Percentiles rank a stretch among this genome's conserved stretches.
These are phyloP conservation scores for Lactarius quietus DNA, from an alignment of 768 basidiomycete genomes.

Conservation along the genomic window DNA sequence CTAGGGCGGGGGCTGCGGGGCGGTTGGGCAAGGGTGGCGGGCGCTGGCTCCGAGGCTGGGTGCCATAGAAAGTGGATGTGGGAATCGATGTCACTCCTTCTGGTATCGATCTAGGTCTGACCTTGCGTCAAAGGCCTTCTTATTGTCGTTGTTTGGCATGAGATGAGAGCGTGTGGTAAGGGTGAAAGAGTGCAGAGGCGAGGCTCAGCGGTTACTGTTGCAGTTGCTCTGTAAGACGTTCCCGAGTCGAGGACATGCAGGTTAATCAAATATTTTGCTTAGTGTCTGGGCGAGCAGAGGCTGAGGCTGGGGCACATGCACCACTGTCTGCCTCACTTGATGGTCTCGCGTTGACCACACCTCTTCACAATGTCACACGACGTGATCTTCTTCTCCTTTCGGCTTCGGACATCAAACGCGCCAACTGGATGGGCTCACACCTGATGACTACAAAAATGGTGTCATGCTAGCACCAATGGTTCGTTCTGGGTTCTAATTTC, in stretches of 20 bases:
- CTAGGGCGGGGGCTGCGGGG: slow-evolving; percentile 31
- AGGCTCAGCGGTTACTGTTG: not conserved
- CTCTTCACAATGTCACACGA: too few species aligned
- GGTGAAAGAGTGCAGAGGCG: not conserved
- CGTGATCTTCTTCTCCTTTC: too few species aligned
- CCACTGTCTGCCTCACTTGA: not conserved
- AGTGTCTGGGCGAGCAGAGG: not conserved
- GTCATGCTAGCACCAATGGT: too few species aligned
- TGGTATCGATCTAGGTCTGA: not conserved
- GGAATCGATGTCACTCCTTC: slow-evolving; percentile 28
- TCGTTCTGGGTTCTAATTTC: too few species aligned
- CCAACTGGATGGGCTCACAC: too few species aligned
- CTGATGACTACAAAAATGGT: too few species aligned
- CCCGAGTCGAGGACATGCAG: not conserved
- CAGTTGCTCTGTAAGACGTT: not conserved
- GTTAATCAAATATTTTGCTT: not conserved
- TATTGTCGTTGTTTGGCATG: slow-evolving; percentile 17
- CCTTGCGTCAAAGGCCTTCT: slow-evolving; percentile 5
- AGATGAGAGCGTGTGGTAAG: not conserved
- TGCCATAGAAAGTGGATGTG: slow-evolving; percentile 26
- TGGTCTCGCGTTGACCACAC: too few species aligned
- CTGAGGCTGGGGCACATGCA: not conserved
- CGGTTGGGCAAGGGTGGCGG: slow-evolving; percentile 39
- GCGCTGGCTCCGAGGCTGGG: slow-evolving; percentile 12
- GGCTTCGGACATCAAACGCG: too few species aligned